Evolutionary conservation across 2,329 filamentous ascomycete species (phyloP), one percentile per base, ranked within the genome.

Genomic region (Fusarium gaditjirri): DNA sequence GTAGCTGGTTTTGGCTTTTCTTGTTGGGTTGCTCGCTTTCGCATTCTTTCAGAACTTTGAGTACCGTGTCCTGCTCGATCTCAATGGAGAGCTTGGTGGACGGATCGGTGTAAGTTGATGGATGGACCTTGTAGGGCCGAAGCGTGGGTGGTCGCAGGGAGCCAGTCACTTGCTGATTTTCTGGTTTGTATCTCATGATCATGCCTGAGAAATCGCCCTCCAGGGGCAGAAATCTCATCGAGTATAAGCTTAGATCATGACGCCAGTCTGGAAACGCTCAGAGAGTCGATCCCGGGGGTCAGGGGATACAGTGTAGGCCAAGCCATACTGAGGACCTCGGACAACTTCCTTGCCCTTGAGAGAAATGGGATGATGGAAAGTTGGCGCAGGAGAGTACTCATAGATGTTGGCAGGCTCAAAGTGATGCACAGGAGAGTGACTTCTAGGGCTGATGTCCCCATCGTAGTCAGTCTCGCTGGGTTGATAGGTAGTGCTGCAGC

Each of bases 401-500:
- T 60, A 71, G 62, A n/a, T 56, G 38, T 63, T 68, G 1, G 63
- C 60, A 8, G 71, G 68, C 49, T 53, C 49, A 38, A 27, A 53
- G 33, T 53, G 49, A 7, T 53, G 49, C 6, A 64, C 68, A 7
- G 71, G 65, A n/a, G 71, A 72, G 14, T 57, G 71, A 14, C 71
- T 74, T 38, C 66, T 62, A 11, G 71, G 71, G 68, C 71, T 74
- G 36, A 72, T 29, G 17, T 74, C 68, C 13, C 66, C 70, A 19
- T 73, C 61, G 19, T 71, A 71, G 50, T 73, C 70, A 38, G 79
- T 79, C 61, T 84, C 81, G 44, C 80, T 78, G 16, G 81, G 78
- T 8, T 85, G 84, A 65, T 85, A 87, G 10, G 85, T 84, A 39
- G 85, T 83, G 66, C 83, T 80, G 1, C 86, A 85, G 14, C 86